phyloP scores from a whole-genome alignment of 2,329 filamentous ascomycete genomes.

The Ophiocordyceps unilateralis region DNA sequence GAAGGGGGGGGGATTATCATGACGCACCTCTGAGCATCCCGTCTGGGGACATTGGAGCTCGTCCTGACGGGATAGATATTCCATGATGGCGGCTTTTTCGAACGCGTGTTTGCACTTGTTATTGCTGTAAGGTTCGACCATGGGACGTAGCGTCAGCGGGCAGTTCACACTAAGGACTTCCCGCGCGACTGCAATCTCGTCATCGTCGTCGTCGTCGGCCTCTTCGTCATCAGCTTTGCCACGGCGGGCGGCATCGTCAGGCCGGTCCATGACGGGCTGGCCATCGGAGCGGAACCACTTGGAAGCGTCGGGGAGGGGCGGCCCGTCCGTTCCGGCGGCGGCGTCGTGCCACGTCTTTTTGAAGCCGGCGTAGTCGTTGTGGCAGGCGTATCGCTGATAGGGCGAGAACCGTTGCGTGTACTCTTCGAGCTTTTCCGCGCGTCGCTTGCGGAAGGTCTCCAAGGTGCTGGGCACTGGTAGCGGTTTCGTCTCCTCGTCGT shows the following conservation, averaged over 20 bases:
- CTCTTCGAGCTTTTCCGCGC: constrained; percentile 19
- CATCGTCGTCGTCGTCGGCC: constrained; percentile 36
- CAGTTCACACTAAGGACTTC: constrained; percentile 51
- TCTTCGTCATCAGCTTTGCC: constrained; percentile 5
- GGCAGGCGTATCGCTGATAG: constrained; percentile 31
- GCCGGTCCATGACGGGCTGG: constrained; percentile 19
- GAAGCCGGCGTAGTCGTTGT: constrained; percentile 44
- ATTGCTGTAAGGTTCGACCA: constrained; percentile 50
- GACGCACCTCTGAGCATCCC: constrained; percentile 41
- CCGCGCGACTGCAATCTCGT: constrained; percentile 50
- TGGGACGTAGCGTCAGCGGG: constrained; percentile 46
- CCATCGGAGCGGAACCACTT: constrained; percentile 35
- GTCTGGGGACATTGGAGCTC: constrained; percentile 42
- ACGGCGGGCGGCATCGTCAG: constrained; percentile 1
- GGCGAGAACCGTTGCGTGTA: constrained; percentile 22
- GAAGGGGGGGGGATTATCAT: neutral
- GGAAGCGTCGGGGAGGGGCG: constrained; percentile 32
- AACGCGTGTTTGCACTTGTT: constrained; percentile 55
- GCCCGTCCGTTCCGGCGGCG: constrained; percentile 27
- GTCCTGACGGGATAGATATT: constrained; percentile 27
- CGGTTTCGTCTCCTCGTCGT: constrained; percentile 4
- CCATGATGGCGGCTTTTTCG: constrained; percentile 45
- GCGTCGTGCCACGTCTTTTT: constrained; percentile 40
- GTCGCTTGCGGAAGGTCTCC: constrained; percentile 18
- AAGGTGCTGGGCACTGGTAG: constrained; percentile 10